These are phyloP conservation scores for Clonostachys byssicola DNA, from an alignment of 2,329 filamentous ascomycete species.

Conservation along the genomic window DNA sequence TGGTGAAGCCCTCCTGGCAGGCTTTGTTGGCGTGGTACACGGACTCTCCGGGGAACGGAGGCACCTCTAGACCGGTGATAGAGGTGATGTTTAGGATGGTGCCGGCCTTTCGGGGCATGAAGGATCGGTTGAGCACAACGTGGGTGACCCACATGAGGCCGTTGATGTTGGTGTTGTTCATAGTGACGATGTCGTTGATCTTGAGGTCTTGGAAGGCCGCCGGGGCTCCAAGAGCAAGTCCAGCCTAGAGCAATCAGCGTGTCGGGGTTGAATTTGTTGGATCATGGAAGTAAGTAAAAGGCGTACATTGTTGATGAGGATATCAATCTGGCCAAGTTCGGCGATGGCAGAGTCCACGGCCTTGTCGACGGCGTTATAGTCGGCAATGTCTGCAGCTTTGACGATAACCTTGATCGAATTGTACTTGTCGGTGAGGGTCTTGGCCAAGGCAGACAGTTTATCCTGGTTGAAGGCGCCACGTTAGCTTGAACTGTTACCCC, in stretches of 20 bases:
- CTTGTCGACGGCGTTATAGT: slow-evolving; percentile 18
- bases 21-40: slow-evolving; percentile 44
- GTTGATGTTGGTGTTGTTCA: slow-evolving; percentile 42
- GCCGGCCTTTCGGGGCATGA: slow-evolving; percentile 28
- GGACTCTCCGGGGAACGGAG: slow-evolving; percentile 41
- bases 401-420: slow-evolving; percentile 18
- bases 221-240: slow-evolving; percentile 40
- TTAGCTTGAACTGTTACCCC: no score
- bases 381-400: slow-evolving; percentile 16
- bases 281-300: no score
- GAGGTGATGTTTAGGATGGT: slow-evolving; percentile 45
- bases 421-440: slow-evolving; percentile 8
- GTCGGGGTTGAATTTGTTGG: no score
- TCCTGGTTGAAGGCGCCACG: no score
- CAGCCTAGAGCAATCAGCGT: slow-evolving; percentile 6
- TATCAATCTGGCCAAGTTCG: slow-evolving; percentile 29
- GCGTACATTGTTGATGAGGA: slow-evolving; percentile 37
- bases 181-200: slow-evolving; percentile 33
- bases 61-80: slow-evolving; percentile 38
- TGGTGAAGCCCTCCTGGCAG: slow-evolving; percentile 41
- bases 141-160: slow-evolving; percentile 40
- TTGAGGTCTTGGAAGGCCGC: slow-evolving; percentile 31
- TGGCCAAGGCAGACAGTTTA: slow-evolving; percentile 13
- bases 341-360: slow-evolving; percentile 11
- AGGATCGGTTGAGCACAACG: slow-evolving; percentile 34